Evolutionary conservation across 805 yeast species (phyloP).

Genomic region (Myxozyma nipponensis): DNA sequence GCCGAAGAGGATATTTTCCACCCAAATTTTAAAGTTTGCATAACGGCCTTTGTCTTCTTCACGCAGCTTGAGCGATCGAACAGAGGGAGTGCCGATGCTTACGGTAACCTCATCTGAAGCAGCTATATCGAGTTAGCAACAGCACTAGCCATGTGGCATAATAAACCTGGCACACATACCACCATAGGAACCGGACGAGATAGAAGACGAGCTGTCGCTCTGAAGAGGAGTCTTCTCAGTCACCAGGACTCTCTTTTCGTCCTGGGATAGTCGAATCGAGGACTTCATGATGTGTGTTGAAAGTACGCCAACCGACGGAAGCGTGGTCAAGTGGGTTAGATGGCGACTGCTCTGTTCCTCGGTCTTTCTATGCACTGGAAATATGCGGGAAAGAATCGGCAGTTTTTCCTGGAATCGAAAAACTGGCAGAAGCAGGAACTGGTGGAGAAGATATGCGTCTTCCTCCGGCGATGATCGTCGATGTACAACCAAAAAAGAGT

Average conservation of each 20-base stretch:
- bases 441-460: too few relatives aligned
- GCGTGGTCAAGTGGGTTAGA: too few relatives aligned
- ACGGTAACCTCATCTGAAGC: conserved; percentile 18
- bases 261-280: conserved; percentile 15
- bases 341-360: too few relatives aligned
- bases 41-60: not conserved
- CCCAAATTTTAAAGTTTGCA: conserved; percentile 18
- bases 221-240: conserved; percentile 17
- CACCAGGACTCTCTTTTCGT: conserved; percentile 19
- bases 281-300: not conserved
- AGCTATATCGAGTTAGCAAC: not conserved
- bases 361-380: too few relatives aligned
- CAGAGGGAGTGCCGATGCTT: conserved; percentile 15
- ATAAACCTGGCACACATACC: not conserved
- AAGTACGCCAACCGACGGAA: too few relatives aligned
- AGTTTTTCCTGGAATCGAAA: too few relatives aligned
- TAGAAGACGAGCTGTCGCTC: not conserved
- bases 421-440: too few relatives aligned
- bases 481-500: too few relatives aligned
- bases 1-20: conserved; percentile 20
- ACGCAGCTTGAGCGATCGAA: conserved; percentile 8
- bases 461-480: too few relatives aligned
- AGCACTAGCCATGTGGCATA: not conserved
- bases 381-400: too few relatives aligned
- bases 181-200: conserved; percentile 12